These are phyloP conservation scores for Dioscorea dumetorum DNA, from an alignment of 106 monocot genomes.

Conservation along the genomic window DNA sequence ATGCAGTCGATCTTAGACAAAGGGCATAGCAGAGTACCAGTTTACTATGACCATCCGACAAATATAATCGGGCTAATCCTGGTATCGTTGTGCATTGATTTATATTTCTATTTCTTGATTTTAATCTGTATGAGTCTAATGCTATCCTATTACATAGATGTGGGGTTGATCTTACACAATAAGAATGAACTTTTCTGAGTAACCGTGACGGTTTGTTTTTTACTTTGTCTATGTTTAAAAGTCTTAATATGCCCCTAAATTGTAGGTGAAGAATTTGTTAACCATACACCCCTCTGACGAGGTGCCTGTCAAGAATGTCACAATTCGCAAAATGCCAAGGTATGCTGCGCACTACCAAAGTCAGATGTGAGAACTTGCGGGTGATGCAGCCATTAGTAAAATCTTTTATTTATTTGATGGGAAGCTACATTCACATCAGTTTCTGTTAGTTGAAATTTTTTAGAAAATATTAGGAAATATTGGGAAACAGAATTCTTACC, in stretches of 20 bases:
- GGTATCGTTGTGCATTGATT: constrained; percentile 28
- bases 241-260: background rate
- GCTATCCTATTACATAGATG: too few relatives aligned
- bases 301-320: constrained; percentile 72
- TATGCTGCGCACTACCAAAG: constrained; percentile 3
- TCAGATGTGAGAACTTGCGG: too few relatives aligned
- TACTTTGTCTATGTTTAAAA: too few relatives aligned
- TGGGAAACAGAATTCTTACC: too few relatives aligned
- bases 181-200: too few relatives aligned
- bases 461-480: too few relatives aligned
- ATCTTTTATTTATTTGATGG: too few relatives aligned
- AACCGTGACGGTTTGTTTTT: too few relatives aligned
- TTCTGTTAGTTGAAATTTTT: too few relatives aligned
- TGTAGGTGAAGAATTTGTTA: constrained; percentile 88
- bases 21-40: constrained; percentile 96
- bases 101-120: background rate
- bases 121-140: background rate
- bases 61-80: constrained; percentile 93
- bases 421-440: too few relatives aligned
- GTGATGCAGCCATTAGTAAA: too few relatives aligned
- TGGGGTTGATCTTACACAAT: too few relatives aligned
- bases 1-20: constrained; percentile 77
- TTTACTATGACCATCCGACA: constrained; percentile 74
- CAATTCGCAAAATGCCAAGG: constrained; percentile 96
- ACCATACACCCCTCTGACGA: constrained; percentile 54